These are phyloP conservation scores for Anthostomella pinea DNA, from an alignment of 2,329 filamentous ascomycete species.

Conservation along the genomic window DNA sequence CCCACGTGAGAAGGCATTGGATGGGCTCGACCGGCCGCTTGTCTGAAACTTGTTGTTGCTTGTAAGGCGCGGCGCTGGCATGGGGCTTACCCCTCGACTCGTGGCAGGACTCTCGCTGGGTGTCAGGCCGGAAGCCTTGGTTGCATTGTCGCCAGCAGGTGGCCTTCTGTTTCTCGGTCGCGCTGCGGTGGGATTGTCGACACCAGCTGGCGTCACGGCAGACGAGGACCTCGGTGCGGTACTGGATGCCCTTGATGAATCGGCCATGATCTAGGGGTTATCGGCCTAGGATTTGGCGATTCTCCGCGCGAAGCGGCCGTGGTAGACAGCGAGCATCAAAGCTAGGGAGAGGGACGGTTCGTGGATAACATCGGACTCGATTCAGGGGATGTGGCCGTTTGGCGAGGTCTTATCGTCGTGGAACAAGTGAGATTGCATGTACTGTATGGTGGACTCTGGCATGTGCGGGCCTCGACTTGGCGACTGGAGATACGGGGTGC, in stretches of 20 bases:
- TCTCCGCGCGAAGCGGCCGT: slow-evolving; percentile 27
- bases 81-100: slow-evolving; percentile 48
- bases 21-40: slow-evolving; percentile 27
- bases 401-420: slow-evolving; percentile 3
- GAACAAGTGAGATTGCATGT: slow-evolving; percentile 12
- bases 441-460: too few species aligned
- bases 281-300: slow-evolving; percentile 18
- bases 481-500: too few species aligned
- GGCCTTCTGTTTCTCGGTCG: slow-evolving; percentile 52
- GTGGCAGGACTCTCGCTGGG: slow-evolving; percentile 37
- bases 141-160: slow-evolving; percentile 28
- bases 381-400: slow-evolving; percentile 5
- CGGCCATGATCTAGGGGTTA: slow-evolving; percentile 27
- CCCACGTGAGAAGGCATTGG: slow-evolving; percentile 36
- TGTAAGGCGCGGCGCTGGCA: slow-evolving; percentile 43
- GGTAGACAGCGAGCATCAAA: slow-evolving; percentile 23
- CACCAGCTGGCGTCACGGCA: slow-evolving; percentile 40
- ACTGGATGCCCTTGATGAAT: slow-evolving; percentile 21
- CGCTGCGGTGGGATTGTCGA: slow-evolving; percentile 39
- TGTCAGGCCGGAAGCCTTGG: slow-evolving; percentile 31
- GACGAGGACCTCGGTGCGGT: slow-evolving; percentile 44
- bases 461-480: slow-evolving; percentile 7
- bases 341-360: slow-evolving; percentile 13
- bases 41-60: slow-evolving; percentile 23
- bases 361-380: slow-evolving; percentile 24